Evolutionary conservation across 108 stramenopile species (phyloP), one percentile per base, ranked within the genome.

Genomic region (Nitzschia inconspicua): DNA sequence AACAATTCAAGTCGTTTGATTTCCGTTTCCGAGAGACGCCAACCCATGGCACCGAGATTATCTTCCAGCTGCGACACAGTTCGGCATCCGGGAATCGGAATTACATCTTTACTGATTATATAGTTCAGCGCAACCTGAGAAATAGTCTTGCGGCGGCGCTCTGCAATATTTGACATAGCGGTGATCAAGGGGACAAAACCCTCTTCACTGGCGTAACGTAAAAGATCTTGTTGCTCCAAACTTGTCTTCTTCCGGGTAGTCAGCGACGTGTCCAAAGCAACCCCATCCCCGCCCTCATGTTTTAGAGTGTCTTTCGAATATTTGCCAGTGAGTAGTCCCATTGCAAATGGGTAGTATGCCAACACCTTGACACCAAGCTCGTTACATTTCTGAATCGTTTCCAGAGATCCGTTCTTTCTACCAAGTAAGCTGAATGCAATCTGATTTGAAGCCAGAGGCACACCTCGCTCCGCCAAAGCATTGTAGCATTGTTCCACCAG

Each of bases 111-210:
- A 64, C 73, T 80, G 44, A 89, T 76, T 37, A 73, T 52, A 51
- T 80, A 89, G 43, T 89, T 89, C 30, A 89, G 31, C 11, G 84
- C 81, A n/a, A 89, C 82, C 63, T 89, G 87, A 18, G 84, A 67
- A 24, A 83, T 26, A 16, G 84, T 83, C 51, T 78, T 83, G 1
- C 46, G 48, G 11, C 60, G 52, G 16, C 25, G 27, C 18, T 69
- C 39, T 24, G 87, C 83, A 63, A 89, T 78, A 20, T 23, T 53
- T 51, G 63, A 63, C 78, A 89, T 78, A 22, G 57, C 72, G 10
- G 13, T 41, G 24, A 83, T 37, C 23, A 83, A 46, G 2, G 78
- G 68, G 4, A 51, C 29, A 19, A 83, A 58, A 28, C 76, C 81
- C 20, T 76, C 80, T 23, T 52, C 39, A 1, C 63, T 71, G 2